phyloP scores from a whole-genome alignment of 345 rosid genomes.

The Salix purpurea region DNA sequence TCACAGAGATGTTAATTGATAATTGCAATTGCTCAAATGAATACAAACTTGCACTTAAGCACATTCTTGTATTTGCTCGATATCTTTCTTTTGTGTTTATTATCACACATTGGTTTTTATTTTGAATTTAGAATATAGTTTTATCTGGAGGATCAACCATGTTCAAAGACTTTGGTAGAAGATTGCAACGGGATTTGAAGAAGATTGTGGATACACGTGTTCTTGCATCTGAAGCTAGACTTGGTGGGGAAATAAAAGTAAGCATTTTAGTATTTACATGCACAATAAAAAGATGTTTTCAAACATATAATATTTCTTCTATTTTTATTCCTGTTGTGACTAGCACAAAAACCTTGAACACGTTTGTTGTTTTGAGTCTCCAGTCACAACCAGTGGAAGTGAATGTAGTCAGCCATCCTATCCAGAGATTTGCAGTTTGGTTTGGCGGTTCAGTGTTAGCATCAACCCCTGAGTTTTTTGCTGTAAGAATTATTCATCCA shows the following conservation, averaged over 20 bases:
- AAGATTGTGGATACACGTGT: slow-evolving; percentile 93
- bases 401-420: slow-evolving; percentile 90
- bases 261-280: slow-evolving; percentile 5
- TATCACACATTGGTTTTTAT: slow-evolving; percentile 8
- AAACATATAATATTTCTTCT: neutral
- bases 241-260: slow-evolving; percentile 73
- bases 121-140: slow-evolving; percentile 73
- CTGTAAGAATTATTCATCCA: slow-evolving; percentile 38
- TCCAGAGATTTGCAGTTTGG: slow-evolving; percentile 97
- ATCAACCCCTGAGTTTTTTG: slow-evolving; percentile 94
- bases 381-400: slow-evolving; percentile 95
- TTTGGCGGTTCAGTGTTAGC: slow-evolving; percentile 99
- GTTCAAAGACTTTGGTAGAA: slow-evolving; percentile 97
- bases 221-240: slow-evolving; percentile 73
- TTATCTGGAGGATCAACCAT: slow-evolving; percentile 97
- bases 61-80: neutral
- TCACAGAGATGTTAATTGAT: neutral
- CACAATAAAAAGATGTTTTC: neutral
- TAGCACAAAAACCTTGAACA: neutral
- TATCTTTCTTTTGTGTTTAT: neutral
- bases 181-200: slow-evolving; percentile 94
- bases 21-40: neutral
- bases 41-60: neutral
- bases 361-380: neutral
- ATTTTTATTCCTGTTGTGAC: neutral